Conservation (phyloP, 176 grass and related monocot species). For the Pharus latifolius region DNA sequence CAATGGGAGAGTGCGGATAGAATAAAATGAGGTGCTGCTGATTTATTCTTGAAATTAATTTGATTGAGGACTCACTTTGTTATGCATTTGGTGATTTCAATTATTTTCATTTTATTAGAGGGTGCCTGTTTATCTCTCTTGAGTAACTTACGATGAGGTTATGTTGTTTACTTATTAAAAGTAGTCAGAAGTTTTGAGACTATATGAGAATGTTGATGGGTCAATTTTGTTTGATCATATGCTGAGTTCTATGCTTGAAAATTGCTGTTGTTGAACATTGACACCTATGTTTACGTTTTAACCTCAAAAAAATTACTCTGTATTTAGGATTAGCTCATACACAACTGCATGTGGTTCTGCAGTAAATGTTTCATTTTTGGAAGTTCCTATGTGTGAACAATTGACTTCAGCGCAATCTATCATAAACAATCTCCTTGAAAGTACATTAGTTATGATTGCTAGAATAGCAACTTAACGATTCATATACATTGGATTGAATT, state of each 20-base stretch:
- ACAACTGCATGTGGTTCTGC: too few relatives aligned
- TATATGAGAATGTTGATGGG: not conserved
- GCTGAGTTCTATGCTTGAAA: not conserved
- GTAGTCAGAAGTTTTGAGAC: not conserved
- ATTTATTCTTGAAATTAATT: constrained; percentile 9
- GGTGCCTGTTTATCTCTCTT: constrained; percentile 2
- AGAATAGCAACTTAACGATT: not conserved
- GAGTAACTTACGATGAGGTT: not conserved
- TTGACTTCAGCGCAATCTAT: too few relatives aligned
- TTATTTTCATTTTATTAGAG: not conserved
- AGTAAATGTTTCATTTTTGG: not conserved
- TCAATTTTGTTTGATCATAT: constrained; percentile 16
- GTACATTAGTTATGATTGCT: not conserved
- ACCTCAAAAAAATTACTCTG: too few relatives aligned
- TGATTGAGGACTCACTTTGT: constrained; percentile 1
- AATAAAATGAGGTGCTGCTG: constrained; percentile 35
- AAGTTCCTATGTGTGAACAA: not conserved
- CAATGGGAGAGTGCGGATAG: constrained; percentile 52
- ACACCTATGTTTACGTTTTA: too few relatives aligned
- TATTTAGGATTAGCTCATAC: too few relatives aligned
- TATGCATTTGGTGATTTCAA: not conserved
- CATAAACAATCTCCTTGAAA: too few relatives aligned
- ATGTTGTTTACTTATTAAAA: not conserved
- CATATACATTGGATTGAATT: not conserved
- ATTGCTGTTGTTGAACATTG: not conserved